Percentiles rank a stretch among this genome's conserved stretches.
Conservation (phyloP, 768 basidiomycete species). For the Collybia mongolica region DNA sequence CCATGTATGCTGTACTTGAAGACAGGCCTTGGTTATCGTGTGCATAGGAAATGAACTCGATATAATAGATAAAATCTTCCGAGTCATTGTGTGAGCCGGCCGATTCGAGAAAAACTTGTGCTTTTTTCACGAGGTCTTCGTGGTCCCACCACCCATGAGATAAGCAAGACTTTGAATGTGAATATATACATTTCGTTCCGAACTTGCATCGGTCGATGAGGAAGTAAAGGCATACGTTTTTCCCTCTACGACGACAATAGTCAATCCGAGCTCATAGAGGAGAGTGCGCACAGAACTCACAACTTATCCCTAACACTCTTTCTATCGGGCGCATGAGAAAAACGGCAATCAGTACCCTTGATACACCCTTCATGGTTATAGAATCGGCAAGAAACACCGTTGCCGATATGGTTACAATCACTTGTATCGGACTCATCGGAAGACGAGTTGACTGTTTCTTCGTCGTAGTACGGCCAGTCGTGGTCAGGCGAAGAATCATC, state of each 20-base stretch:
- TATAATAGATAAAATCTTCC: no score
- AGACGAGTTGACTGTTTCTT: conserved; percentile 22
- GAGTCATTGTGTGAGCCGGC: no score
- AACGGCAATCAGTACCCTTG: conserved; percentile 37
- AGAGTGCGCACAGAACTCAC: conserved; percentile 26
- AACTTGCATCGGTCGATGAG: conserved; percentile 35
- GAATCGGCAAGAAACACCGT: conserved; percentile 46
- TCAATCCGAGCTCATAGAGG: neutral
- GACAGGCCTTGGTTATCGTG: no score
- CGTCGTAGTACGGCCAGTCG: conserved; percentile 19
- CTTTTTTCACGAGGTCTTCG: conserved; percentile 1
- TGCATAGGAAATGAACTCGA: no score
- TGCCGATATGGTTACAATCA: conserved; percentile 48
- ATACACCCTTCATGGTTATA: conserved; percentile 50
- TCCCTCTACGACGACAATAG: conserved; percentile 10
- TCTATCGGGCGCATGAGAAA: conserved; percentile 50
- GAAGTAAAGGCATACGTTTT: conserved; percentile 35
- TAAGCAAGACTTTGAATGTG: conserved; percentile 45
- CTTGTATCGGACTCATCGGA: conserved; percentile 48
- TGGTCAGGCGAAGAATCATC: conserved; percentile 5
- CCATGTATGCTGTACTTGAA: no score
- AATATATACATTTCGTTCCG: conserved; percentile 43
- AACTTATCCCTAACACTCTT: conserved; percentile 48
- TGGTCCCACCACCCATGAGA: conserved; percentile 47
- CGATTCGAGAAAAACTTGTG: neutral